These are phyloP conservation scores for Elongisporangium prolatum DNA, from an alignment of 352 stramenopile genomes.

Conservation along the genomic window DNA sequence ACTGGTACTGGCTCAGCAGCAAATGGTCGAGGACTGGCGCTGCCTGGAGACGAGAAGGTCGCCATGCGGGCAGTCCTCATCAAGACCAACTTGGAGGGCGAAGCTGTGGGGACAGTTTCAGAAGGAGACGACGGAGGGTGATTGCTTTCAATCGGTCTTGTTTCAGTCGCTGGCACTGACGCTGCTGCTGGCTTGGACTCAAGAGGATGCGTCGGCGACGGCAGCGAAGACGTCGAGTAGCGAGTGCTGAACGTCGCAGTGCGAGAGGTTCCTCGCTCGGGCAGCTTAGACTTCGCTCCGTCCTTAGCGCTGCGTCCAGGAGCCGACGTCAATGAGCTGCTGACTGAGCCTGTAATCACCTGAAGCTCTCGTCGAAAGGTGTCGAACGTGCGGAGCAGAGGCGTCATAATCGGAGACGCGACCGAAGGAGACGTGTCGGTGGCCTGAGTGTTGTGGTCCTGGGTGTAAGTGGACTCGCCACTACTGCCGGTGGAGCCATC, in stretches of 20 bases:
- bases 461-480: slow-evolving; percentile 13
- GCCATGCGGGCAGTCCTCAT: background rate
- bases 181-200: background rate
- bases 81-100: background rate
- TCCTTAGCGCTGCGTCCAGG: background rate
- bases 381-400: slow-evolving; percentile 57
- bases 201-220: slow-evolving; percentile 13
- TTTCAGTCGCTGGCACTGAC: background rate
- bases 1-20: background rate
- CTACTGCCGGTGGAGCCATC: slow-evolving; percentile 33
- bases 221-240: slow-evolving; percentile 2
- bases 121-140: background rate
- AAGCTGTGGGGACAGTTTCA: background rate
- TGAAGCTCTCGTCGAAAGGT: slow-evolving; percentile 47
- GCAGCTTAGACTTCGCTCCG: background rate
- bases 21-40: background rate
- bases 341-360: slow-evolving; percentile 15
- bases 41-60: background rate
- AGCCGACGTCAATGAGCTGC: background rate
- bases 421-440: slow-evolving; percentile 4
- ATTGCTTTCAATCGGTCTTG: background rate
- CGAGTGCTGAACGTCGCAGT: background rate
- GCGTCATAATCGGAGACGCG: slow-evolving; percentile 9
- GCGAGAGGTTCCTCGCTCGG: background rate
- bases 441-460: slow-evolving; percentile 10